Evolutionary conservation across 1,139 yeast genomes (phyloP).

Genomic region (Protomyces macrosporus): DNA sequence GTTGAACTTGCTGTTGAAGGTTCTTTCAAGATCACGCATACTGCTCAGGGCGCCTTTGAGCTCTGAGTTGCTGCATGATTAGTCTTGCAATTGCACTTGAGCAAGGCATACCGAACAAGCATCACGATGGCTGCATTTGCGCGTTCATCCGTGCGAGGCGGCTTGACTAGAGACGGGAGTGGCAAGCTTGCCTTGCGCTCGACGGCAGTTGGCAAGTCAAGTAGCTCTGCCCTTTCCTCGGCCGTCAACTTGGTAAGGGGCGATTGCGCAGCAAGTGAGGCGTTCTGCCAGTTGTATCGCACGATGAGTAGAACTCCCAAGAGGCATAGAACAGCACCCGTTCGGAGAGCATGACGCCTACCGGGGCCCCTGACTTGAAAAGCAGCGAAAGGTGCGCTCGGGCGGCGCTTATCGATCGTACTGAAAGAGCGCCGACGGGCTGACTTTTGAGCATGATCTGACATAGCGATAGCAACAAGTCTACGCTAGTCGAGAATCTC

Average conservation of each 20-base stretch:
- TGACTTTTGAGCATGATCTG: too few species aligned
- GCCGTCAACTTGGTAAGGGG: background rate
- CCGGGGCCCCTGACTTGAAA: background rate
- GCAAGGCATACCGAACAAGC: conserved; percentile 10
- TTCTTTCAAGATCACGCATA: conserved; percentile 59
- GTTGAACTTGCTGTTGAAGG: conserved; percentile 61
- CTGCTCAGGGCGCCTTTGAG: conserved; percentile 54
- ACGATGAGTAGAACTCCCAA: too few species aligned
- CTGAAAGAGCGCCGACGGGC: too few species aligned
- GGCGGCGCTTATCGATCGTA: background rate
- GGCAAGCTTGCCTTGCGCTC: background rate
- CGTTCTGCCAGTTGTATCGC: background rate
- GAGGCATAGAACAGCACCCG: conserved; percentile 2
- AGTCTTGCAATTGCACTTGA: conserved; percentile 44
- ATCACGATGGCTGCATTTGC: conserved; percentile 17
- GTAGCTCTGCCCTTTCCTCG: background rate
- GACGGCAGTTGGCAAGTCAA: background rate
- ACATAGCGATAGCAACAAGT: too few species aligned
- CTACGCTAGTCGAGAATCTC: too few species aligned
- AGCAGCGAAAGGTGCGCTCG: background rate
- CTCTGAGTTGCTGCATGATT: conserved; percentile 48
- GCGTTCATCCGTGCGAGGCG: conserved; percentile 4
- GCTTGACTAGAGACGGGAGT: conserved; percentile 1
- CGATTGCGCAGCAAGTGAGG: background rate
- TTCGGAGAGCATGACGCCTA: background rate